Percentiles rank a stretch among this genome's conserved stretches.
Conservation (phyloP, 2,329 filamentous ascomycete species). For the Chalaropsis ovoidea region DNA sequence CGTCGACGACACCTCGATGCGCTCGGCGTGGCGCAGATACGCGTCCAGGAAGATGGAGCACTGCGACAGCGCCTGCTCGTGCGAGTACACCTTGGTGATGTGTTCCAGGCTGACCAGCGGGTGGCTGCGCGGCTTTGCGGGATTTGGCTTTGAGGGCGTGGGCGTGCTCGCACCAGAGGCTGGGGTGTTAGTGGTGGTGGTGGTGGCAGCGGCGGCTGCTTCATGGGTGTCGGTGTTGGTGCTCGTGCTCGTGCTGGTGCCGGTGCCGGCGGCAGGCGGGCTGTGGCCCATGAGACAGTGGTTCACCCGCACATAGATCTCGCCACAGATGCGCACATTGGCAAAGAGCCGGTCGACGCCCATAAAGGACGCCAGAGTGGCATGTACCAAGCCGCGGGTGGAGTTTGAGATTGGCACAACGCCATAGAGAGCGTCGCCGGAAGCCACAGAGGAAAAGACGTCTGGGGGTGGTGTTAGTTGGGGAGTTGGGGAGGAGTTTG, state of each 20-base stretch:
- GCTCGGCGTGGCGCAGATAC: constrained; percentile 63
- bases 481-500: not conserved
- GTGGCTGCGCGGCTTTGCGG: constrained; percentile 37
- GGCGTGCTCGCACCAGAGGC: constrained; percentile 42
- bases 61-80: constrained; percentile 93
- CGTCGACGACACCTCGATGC: constrained; percentile 75
- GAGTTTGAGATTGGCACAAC: constrained; percentile 95
- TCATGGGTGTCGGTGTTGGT: not conserved
- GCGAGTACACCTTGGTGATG: constrained; percentile 73
- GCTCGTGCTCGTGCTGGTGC: not conserved
- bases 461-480: constrained; percentile 39
- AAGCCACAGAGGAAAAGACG: constrained; percentile 70
- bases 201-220: not conserved
- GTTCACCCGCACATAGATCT: constrained; percentile 77
- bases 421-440: constrained; percentile 53
- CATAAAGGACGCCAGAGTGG: constrained; percentile 80
- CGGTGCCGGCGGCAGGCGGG: constrained; percentile 23
- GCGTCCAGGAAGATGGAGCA: constrained; percentile 64
- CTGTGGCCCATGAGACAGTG: constrained; percentile 67
- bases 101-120: constrained; percentile 46
- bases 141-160: constrained; percentile 39
- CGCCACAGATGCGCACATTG: constrained; percentile 66
- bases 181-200: constrained; percentile 25
- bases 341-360: constrained; percentile 56
- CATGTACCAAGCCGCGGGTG: constrained; percentile 83